Evolutionary conservation across 768 basidiomycete species (phyloP).

Genomic region (Boletus sp.): DNA sequence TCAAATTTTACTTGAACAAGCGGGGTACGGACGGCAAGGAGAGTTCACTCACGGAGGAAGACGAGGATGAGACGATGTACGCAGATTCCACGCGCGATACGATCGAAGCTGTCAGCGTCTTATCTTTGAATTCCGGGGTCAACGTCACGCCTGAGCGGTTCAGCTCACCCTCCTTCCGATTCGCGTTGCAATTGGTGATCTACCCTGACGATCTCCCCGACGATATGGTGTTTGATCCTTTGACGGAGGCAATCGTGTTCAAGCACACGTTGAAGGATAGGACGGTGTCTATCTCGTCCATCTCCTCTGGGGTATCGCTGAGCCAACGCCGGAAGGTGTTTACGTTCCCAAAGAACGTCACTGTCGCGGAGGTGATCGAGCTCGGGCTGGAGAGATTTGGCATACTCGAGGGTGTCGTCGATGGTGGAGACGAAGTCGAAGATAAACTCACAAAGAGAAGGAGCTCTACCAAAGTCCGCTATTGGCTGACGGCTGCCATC

Average conservation of each 20-base stretch:
- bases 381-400: slow-evolving; percentile 90
- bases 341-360: slow-evolving; percentile 90
- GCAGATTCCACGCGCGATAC: slow-evolving; percentile 37
- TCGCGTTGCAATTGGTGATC: slow-evolving; percentile 84
- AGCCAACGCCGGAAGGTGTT: slow-evolving; percentile 77
- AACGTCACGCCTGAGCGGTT: slow-evolving; percentile 69
- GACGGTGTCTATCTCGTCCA: slow-evolving; percentile 37
- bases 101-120: slow-evolving; percentile 24
- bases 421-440: slow-evolving; percentile 97
- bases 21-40: slow-evolving; percentile 45
- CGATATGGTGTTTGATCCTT: slow-evolving; percentile 90
- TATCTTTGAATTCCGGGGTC: slow-evolving; percentile 25
- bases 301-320: slow-evolving; percentile 56
- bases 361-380: slow-evolving; percentile 96
- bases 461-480: slow-evolving; percentile 77
- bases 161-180: slow-evolving; percentile 79
- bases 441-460: slow-evolving; percentile 83
- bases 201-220: slow-evolving; percentile 92
- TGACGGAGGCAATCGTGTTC: slow-evolving; percentile 92
- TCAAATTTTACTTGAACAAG: slow-evolving; percentile 94
- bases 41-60: slow-evolving; percentile 43
- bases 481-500: slow-evolving; percentile 63
- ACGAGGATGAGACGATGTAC: slow-evolving; percentile 40
- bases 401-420: slow-evolving; percentile 94
- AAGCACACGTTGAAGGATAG: slow-evolving; percentile 64